phyloP scores from a whole-genome alignment of 352 stramenopile species.

The Pythium periplocum region DNA sequence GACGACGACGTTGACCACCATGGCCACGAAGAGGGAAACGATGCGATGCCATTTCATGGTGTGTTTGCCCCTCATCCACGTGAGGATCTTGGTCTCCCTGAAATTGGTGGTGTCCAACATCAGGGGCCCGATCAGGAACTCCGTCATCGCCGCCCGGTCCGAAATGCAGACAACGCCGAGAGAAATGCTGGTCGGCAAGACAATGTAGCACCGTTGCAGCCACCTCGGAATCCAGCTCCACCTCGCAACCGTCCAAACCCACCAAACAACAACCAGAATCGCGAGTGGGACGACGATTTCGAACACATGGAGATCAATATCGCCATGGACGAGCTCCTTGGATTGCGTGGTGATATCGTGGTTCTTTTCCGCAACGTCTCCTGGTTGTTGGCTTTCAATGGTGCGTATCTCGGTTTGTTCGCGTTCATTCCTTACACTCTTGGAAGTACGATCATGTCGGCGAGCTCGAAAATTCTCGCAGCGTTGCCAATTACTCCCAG shows the following conservation, averaged over 20 bases:
- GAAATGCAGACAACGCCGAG: not conserved
- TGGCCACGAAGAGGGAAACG: constrained; percentile 1
- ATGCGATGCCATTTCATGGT: constrained; percentile 11
- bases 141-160: constrained; percentile 14
- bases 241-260: constrained; percentile 13
- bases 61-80: constrained; percentile 17
- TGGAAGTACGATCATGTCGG: constrained; percentile 86
- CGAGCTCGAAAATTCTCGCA: constrained; percentile 49
- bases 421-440: constrained; percentile 94
- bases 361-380: constrained; percentile 95
- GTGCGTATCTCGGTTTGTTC: constrained; percentile 95
- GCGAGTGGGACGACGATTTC: constrained; percentile 85
- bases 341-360: constrained; percentile 91
- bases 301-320: constrained; percentile 94
- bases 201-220: too few species aligned
- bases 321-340: constrained; percentile 96
- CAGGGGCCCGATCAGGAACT: constrained; percentile 9
- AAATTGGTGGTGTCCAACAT: constrained; percentile 7
- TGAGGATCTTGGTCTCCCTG: constrained; percentile 23
- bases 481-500: constrained; percentile 35
- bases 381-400: constrained; percentile 97
- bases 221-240: too few species aligned
- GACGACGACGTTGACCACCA: constrained; percentile 16
- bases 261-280: constrained; percentile 36
- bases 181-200: too few species aligned